phyloP scores from a whole-genome alignment of 2,329 filamentous ascomycete genomes.

The Hypoxylon sp. region DNA sequence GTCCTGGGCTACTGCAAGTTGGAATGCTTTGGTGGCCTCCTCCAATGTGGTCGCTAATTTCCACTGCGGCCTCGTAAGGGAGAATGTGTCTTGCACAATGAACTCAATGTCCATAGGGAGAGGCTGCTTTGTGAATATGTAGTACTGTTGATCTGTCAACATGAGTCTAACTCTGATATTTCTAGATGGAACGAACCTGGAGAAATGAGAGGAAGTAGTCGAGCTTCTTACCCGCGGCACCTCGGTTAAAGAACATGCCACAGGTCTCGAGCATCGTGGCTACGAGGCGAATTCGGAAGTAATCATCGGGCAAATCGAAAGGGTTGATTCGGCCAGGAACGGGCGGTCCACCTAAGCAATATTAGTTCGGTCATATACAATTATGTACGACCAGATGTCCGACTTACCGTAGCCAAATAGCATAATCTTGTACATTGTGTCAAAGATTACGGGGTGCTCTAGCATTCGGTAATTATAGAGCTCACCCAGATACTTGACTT shows the following conservation, averaged over 20 bases:
- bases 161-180: not conserved
- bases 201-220: conserved; percentile 98
- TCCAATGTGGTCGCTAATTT: conserved; percentile 83
- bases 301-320: conserved; percentile 92
- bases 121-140: conserved; percentile 89
- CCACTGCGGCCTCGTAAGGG: conserved; percentile 89
- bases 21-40: conserved; percentile 86
- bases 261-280: conserved; percentile 94
- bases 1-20: conserved; percentile 88
- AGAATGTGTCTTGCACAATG: conserved; percentile 91
- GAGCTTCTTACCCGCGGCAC: conserved; percentile 93
- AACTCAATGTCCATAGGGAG: conserved; percentile 98
- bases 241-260: conserved; percentile 95
- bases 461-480: conserved; percentile 98
- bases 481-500: conserved; percentile 96
- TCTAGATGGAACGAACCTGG: conserved; percentile 67
- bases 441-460: conserved; percentile 94
- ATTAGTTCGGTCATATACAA: conserved; percentile 14
- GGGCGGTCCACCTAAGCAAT: conserved; percentile 76
- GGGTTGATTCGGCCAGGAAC: conserved; percentile 80
- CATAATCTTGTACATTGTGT: conserved; percentile 92
- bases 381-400: not conserved
- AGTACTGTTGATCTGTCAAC: conserved; percentile 73
- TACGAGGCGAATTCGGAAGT: conserved; percentile 92
- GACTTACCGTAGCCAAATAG: conserved; percentile 85